phyloP scores from a whole-genome alignment of 495 filamentous ascomycete species.

The Aspergillus campestris region DNA sequence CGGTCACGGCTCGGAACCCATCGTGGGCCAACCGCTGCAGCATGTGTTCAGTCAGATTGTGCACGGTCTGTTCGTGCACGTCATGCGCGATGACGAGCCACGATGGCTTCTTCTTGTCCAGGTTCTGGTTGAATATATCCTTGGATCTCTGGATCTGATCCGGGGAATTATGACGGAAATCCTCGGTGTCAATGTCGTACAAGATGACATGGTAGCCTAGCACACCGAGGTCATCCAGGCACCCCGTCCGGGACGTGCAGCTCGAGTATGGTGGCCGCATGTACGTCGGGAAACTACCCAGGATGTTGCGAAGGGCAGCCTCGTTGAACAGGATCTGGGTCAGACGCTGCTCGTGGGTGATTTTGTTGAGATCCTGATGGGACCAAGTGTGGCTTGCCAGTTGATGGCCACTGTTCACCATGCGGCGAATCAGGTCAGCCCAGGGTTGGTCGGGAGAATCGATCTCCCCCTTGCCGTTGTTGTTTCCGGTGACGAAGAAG shows the following conservation, averaged over 20 bases:
- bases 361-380: constrained; percentile 60
- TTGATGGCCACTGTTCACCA: constrained; percentile 66
- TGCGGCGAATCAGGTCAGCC: constrained; percentile 57
- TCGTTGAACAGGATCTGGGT: constrained; percentile 73
- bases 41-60: constrained; percentile 70
- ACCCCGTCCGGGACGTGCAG: constrained; percentile 49
- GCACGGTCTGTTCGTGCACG: constrained; percentile 66
- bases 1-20: constrained; percentile 61
- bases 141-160: constrained; percentile 59
- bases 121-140: constrained; percentile 56
- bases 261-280: constrained; percentile 79
- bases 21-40: constrained; percentile 45
- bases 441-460: constrained; percentile 51
- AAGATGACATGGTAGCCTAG: constrained; percentile 71
- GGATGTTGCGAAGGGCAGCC: constrained; percentile 67
- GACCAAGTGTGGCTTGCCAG: constrained; percentile 82
- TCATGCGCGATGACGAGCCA: constrained; percentile 73
- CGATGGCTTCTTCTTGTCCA: constrained; percentile 28
- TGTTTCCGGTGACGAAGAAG: constrained; percentile 74
- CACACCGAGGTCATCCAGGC: constrained; percentile 49
- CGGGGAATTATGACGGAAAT: constrained; percentile 58
- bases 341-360: constrained; percentile 45
- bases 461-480: constrained; percentile 62
- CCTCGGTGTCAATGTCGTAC: constrained; percentile 74
- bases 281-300: constrained; percentile 77